Conservation (phyloP, 768 basidiomycete genomes). For the Podaxis sp. region DNA sequence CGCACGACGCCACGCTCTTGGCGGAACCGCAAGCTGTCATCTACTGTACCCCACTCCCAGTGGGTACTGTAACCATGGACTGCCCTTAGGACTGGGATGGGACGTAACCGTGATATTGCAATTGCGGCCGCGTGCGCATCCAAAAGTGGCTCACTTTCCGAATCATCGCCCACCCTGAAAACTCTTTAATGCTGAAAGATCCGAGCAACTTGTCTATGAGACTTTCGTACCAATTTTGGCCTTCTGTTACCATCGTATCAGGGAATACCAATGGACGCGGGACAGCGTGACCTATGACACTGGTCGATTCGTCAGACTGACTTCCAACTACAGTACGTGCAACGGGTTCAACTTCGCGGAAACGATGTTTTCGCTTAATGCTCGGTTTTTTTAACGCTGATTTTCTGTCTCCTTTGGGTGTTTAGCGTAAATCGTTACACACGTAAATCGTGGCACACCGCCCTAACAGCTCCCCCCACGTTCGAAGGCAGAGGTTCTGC, state of each 20-base stretch:
- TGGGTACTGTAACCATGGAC: no score
- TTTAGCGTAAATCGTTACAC: not conserved
- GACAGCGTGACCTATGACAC: slow-evolving; percentile 39
- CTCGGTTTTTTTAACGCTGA: slow-evolving; percentile 21
- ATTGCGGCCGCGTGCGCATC: not conserved
- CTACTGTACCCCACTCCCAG: not conserved
- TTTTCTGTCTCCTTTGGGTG: slow-evolving; percentile 11
- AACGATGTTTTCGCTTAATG: slow-evolving; percentile 22
- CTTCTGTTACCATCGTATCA: slow-evolving; percentile 31
- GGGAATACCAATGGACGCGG: slow-evolving; percentile 36
- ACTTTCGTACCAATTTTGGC: not conserved
- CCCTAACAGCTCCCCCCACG: not conserved
- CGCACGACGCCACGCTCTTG: not conserved
- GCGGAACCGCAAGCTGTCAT: not conserved
- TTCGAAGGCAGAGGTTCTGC: not conserved
- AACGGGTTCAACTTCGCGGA: slow-evolving; percentile 30
- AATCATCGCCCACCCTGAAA: not conserved
- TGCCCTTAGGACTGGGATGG: no score
- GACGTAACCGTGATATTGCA: not conserved
- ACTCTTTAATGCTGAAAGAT: no score
- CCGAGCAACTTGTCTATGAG: not conserved
- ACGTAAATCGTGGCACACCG: not conserved
- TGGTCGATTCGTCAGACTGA: slow-evolving; percentile 29
- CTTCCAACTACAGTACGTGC: slow-evolving; percentile 38
- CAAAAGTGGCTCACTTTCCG: not conserved